Percentiles rank a stretch among this genome's conserved stretches.
phyloP scores from a whole-genome alignment of 2,329 filamentous ascomycete genomes.

The Coniochaeta sp. region DNA sequence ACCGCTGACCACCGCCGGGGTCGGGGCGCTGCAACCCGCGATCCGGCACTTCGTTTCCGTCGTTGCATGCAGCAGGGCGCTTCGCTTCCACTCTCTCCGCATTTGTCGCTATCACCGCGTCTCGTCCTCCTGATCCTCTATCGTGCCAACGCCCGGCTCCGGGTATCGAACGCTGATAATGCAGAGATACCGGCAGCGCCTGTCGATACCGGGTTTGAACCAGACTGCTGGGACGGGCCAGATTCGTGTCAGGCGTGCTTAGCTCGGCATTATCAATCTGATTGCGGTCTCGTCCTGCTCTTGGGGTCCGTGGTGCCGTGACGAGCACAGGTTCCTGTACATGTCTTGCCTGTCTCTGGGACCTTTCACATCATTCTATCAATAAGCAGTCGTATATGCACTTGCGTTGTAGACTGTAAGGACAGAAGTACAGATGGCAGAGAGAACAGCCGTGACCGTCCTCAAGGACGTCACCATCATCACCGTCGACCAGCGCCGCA shows the following conservation, averaged over 20 bases:
- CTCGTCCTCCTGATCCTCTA: not conserved
- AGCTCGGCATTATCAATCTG: not conserved
- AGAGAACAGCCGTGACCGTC: slow-evolving; percentile 15
- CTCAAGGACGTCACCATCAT: slow-evolving; percentile 44
- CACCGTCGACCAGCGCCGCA: slow-evolving; percentile 36
- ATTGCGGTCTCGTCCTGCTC: not conserved
- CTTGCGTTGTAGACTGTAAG: not conserved
- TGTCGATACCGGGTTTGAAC: not conserved
- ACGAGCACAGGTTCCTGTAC: not conserved
- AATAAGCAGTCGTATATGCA: not conserved
- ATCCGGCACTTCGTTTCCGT: not conserved
- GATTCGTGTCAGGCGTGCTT: not conserved
- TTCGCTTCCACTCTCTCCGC: not conserved
- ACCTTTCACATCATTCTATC: not conserved
- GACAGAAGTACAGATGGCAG: not conserved
- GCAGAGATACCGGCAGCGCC: not conserved
- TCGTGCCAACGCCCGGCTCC: not conserved
- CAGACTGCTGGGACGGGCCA: not conserved
- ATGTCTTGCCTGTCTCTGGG: not conserved
- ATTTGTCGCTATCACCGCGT: not conserved
- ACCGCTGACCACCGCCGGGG: not conserved
- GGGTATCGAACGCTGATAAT: not conserved
- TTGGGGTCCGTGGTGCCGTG: not conserved
- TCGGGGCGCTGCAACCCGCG: not conserved
- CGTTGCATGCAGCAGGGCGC: not conserved